These are phyloP conservation scores for Citrus maxima DNA, from an alignment of 345 rosid genomes.

Conservation along the genomic window DNA sequence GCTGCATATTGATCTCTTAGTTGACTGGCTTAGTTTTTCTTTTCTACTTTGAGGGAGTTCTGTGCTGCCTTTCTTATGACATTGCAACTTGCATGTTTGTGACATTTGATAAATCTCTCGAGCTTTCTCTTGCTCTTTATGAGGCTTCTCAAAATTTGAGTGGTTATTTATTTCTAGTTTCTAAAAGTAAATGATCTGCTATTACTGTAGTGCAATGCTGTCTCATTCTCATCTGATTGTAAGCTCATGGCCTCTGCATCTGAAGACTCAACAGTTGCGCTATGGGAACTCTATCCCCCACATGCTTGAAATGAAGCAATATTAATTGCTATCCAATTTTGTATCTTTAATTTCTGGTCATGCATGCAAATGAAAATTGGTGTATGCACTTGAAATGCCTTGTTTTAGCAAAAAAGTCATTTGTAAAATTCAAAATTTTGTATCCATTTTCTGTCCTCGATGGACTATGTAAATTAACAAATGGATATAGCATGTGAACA, in stretches of 20 bases:
- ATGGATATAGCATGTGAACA: neutral
- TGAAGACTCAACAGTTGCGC: constrained; percentile 73
- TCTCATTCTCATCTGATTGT: constrained; percentile 61
- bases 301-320: constrained; percentile 20
- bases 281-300: constrained; percentile 92
- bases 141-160: neutral
- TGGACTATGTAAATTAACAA: neutral
- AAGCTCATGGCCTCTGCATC: constrained; percentile 84
- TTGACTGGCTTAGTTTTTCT: neutral
- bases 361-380: neutral
- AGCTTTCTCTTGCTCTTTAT: neutral
- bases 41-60: neutral
- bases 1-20: neutral
- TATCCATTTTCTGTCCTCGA: neutral
- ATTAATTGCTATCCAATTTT: neutral
- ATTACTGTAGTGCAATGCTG: constrained; percentile 67
- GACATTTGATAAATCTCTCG: neutral
- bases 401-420: neutral
- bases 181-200: neutral
- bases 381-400: neutral
- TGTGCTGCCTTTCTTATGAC: neutral
- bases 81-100: neutral
- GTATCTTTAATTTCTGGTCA: neutral
- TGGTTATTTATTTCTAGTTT: neutral
- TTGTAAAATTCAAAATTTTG: neutral